Percentiles rank a stretch among this genome's conserved stretches.
phyloP scores from a whole-genome alignment of 129 eudicot species.

The Artemisia argyi region DNA sequence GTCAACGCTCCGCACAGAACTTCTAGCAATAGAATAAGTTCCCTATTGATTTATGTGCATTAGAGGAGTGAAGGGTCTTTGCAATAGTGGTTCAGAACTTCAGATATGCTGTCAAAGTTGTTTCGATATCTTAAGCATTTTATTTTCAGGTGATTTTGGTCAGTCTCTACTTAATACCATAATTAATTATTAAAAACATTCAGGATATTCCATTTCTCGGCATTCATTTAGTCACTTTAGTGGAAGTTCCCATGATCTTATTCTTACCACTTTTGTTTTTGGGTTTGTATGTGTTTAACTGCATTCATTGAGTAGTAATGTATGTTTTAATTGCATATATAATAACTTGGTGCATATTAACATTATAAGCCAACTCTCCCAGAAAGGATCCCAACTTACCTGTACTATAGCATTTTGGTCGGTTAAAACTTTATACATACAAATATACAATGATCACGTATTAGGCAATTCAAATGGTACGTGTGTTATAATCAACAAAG shows the following conservation, averaged over 20 bases:
- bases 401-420: too few species aligned
- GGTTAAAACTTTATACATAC: too few species aligned
- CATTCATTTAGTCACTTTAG: background rate
- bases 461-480: too few species aligned
- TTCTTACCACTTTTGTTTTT: background rate
- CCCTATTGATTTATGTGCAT: background rate
- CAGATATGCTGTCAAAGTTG: background rate
- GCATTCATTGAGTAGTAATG: too few species aligned
- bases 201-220: background rate
- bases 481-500: background rate
- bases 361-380: too few species aligned
- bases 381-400: too few species aligned
- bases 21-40: background rate
- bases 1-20: too few species aligned
- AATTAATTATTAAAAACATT: background rate
- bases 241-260: background rate
- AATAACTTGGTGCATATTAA: too few species aligned
- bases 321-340: too few species aligned
- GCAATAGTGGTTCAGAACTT: constrained; percentile 3
- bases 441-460: too few species aligned
- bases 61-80: background rate
- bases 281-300: too few species aligned
- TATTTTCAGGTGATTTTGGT: background rate
- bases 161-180: background rate
- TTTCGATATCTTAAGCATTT: background rate